phyloP scores from a whole-genome alignment of 2,329 filamentous ascomycete species.

The Diaporthe citrichinensis region DNA sequence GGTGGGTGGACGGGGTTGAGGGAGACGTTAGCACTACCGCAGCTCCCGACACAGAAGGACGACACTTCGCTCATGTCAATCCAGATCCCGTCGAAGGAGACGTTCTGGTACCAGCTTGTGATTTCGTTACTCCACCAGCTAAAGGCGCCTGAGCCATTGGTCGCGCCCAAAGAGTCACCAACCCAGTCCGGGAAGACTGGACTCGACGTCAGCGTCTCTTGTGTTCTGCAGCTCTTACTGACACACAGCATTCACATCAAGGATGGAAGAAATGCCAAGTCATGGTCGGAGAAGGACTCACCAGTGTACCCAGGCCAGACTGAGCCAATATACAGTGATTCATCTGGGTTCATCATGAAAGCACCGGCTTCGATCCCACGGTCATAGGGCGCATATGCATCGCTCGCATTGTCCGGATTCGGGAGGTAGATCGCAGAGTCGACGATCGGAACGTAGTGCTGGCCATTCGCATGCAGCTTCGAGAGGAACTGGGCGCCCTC shows the following conservation, averaged over 20 bases:
- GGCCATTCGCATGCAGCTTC: conserved; percentile 73
- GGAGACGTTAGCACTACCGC: conserved; percentile 74
- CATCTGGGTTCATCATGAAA: conserved; percentile 71
- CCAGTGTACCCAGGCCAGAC: conserved; percentile 81
- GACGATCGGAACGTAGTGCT: conserved; percentile 82
- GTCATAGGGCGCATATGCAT: conserved; percentile 74
- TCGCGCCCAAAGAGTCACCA: conserved; percentile 61
- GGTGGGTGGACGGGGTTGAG: conserved; percentile 78
- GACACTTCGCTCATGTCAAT: conserved; percentile 72
- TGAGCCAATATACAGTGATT: conserved; percentile 68
- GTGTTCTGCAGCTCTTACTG: too few species aligned
- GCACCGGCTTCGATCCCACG: conserved; percentile 70
- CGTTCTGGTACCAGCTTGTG: conserved; percentile 65
- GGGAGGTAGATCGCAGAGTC: conserved; percentile 80
- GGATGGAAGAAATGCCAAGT: background rate
- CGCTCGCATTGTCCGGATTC: conserved; percentile 76
- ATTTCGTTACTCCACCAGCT: conserved; percentile 79
- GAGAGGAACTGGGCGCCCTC: conserved; percentile 72
- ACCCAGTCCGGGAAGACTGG: conserved; percentile 79
- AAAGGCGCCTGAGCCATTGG: conserved; percentile 73
- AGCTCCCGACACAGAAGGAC: conserved; percentile 79
- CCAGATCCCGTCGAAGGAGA: conserved; percentile 68
- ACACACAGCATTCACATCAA: too few species aligned
- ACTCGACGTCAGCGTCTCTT: background rate
- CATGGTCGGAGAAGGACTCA: conserved; percentile 37